phyloP scores from a whole-genome alignment of 2,329 filamentous ascomycete species.

The Trichoderma afroharzianum region DNA sequence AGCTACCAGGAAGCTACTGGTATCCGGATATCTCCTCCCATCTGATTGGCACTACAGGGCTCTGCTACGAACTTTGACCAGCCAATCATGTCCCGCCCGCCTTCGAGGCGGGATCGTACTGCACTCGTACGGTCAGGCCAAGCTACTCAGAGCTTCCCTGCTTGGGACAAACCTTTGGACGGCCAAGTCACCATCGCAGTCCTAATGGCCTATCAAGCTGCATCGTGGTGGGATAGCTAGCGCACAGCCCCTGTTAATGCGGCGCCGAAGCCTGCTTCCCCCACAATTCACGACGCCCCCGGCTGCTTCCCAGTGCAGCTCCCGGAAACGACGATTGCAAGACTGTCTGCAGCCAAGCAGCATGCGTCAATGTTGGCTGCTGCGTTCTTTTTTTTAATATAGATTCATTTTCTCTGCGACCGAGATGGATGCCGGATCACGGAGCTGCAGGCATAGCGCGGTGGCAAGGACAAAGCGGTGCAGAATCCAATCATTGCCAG shows the following conservation, averaged over 20 bases:
- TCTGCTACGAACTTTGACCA: background rate
- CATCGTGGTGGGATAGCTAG: conserved; percentile 14
- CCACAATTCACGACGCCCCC: conserved; percentile 9
- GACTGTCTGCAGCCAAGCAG: background rate
- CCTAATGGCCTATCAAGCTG: conserved; percentile 14
- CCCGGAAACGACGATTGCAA: background rate
- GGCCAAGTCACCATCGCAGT: conserved; percentile 9
- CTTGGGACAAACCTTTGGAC: background rate
- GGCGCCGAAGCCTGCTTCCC: conserved; percentile 3
- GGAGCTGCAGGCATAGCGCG: conserved; percentile 9
- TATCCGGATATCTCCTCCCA: background rate
- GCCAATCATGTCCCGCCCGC: background rate
- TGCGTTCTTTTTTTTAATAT: background rate
- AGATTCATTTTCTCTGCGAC: background rate
- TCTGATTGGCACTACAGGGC: background rate
- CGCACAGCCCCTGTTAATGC: background rate
- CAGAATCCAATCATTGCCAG: background rate
- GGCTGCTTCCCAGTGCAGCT: background rate
- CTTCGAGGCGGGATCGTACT: background rate
- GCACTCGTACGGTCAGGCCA: background rate
- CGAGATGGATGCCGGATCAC: background rate
- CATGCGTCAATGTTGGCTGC: background rate
- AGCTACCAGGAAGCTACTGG: background rate
- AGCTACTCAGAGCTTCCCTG: background rate
- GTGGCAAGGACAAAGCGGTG: background rate